Percentiles rank a stretch among this genome's conserved stretches.
Conservation (phyloP, 129 eudicot genomes). For the Centella asiatica region DNA sequence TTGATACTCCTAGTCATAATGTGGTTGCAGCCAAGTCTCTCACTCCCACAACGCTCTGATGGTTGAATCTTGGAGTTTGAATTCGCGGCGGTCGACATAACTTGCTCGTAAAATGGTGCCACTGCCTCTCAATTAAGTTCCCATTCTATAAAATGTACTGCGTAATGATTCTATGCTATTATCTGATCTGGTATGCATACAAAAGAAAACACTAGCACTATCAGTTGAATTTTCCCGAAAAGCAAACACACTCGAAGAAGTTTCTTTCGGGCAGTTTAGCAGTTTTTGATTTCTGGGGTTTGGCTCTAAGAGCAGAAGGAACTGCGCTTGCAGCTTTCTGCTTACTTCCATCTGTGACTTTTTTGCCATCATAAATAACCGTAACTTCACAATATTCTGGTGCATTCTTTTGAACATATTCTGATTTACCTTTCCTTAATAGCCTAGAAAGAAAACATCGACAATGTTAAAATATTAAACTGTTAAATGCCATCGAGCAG, state of each 20-base stretch:
- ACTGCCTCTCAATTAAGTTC: neutral
- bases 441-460: conserved; percentile 29
- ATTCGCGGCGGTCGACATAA: neutral
- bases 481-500: neutral
- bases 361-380: conserved; percentile 42
- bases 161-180: neutral
- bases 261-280: conserved; percentile 25
- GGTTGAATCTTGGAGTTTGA: too few relatives aligned
- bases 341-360: conserved; percentile 14
- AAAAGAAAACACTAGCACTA: neutral
- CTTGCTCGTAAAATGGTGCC: neutral
- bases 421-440: conserved; percentile 54
- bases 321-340: conserved; percentile 11
- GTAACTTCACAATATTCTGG: conserved; percentile 65
- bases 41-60: too few relatives aligned
- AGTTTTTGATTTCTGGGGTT: conserved; percentile 20
- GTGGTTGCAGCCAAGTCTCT: too few relatives aligned
- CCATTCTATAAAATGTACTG: conserved; percentile 1
- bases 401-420: conserved; percentile 51
- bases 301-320: conserved; percentile 25
- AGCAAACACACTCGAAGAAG: conserved; percentile 64
- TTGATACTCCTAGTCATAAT: too few relatives aligned
- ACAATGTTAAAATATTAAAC: neutral
- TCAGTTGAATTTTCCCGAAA: conserved; percentile 44
- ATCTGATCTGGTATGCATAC: neutral